These are phyloP conservation scores for Sphenostylis stenocarpa DNA, from an alignment of 306 rosid genomes.

Conservation along the genomic window DNA sequence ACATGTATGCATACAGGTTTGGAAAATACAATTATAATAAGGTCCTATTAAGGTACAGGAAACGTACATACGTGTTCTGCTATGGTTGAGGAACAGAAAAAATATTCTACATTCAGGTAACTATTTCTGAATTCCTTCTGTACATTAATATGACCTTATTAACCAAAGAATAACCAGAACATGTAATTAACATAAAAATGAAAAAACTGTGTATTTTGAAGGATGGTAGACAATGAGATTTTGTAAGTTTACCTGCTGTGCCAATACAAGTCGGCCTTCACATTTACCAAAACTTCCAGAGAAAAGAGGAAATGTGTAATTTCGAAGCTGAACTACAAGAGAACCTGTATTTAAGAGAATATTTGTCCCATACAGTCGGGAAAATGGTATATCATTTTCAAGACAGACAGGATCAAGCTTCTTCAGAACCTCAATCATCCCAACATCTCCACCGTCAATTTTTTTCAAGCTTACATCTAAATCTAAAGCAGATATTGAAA, in stretches of 20 bases:
- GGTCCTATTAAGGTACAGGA: no score
- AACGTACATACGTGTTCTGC: no score
- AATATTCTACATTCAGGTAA: not conserved
- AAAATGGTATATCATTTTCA: slow-evolving; percentile 85
- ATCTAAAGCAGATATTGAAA: slow-evolving; percentile 75
- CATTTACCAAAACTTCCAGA: slow-evolving; percentile 82
- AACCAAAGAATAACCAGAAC: not conserved
- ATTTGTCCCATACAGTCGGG: slow-evolving; percentile 84
- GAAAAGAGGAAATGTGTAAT: slow-evolving; percentile 82
- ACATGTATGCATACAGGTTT: no score
- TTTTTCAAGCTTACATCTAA: slow-evolving; percentile 76
- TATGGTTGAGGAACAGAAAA: no score
- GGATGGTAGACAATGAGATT: slow-evolving; percentile 8
- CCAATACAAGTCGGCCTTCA: slow-evolving; percentile 85
- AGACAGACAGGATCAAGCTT: slow-evolving; percentile 86
- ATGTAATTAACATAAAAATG: slow-evolving; percentile 16
- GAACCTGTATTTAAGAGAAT: slow-evolving; percentile 68
- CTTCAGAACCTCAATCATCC: slow-evolving; percentile 84
- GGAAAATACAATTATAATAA: no score
- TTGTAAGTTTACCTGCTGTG: slow-evolving; percentile 77
- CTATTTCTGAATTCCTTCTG: not conserved
- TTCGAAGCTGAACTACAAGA: slow-evolving; percentile 73
- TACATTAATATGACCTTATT: slow-evolving; percentile 17
- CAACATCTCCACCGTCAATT: slow-evolving; percentile 90
- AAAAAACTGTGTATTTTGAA: slow-evolving; percentile 17